A percentile compares a stretch with the other conserved stretches of the same genome.
Conservation (phyloP, 2,329 filamentous ascomycete genomes). For the Pseudogymnoascus sp. region DNA sequence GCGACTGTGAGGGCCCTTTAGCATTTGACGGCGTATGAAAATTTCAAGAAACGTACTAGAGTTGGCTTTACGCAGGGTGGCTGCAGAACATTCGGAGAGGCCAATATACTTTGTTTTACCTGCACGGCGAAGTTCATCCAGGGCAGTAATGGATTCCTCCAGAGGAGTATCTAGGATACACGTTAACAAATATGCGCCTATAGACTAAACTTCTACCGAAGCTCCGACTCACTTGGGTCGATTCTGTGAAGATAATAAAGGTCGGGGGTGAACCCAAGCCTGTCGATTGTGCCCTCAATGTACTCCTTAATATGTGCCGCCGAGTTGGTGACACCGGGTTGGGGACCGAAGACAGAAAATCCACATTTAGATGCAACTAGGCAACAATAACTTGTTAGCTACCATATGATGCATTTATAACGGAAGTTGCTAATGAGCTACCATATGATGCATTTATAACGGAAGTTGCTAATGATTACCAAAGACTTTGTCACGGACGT, state of each 20-base stretch:
- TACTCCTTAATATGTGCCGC: conserved; percentile 38
- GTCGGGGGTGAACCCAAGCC: conserved; percentile 32
- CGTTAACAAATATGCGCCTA: not conserved
- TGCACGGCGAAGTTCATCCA: conserved; percentile 37
- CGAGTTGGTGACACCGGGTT: not conserved
- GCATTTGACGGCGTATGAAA: not conserved
- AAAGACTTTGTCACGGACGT: conserved; percentile 41
- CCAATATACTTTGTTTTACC: conserved; percentile 44
- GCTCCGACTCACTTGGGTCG: conserved; percentile 19
- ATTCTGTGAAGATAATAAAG: conserved; percentile 33
- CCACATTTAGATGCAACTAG: not conserved
- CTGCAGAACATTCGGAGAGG: conserved; percentile 38
- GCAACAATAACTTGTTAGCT: not conserved
- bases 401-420: not conserved
- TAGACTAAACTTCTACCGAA: not conserved
- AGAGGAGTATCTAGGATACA: conserved; percentile 30
- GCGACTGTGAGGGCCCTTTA: conserved; percentile 28
- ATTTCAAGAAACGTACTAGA: not conserved
- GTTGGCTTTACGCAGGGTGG: conserved; percentile 36
- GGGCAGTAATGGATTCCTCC: conserved; percentile 37
- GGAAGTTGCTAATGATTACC: conserved; percentile 25
- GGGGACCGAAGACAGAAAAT: not conserved
- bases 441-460: not conserved
- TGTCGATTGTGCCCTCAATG: conserved; percentile 40
- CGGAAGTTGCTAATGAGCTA: not conserved